These are phyloP conservation scores for Selaginella moellendorffii DNA, from an alignment of 75 land plant genomes.

Conservation along the genomic window DNA sequence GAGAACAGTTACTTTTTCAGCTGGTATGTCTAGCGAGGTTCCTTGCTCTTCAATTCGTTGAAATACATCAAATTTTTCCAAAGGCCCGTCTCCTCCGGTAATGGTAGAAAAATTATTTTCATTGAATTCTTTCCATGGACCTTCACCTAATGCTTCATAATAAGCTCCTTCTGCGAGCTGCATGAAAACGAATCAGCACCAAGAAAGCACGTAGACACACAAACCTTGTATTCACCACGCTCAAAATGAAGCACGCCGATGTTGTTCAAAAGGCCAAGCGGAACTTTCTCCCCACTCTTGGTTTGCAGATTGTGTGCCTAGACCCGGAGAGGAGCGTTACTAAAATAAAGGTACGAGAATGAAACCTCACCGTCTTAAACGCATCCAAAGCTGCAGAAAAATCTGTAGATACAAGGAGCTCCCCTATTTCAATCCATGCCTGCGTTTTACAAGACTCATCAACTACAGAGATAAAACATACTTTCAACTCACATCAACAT, in stretches of 20 bases:
- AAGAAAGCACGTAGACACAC: constrained; percentile 22
- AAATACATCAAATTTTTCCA: constrained; percentile 45
- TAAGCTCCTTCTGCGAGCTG: constrained; percentile 50
- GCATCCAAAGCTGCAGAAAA: constrained; percentile 66
- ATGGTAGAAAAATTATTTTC: constrained; percentile 21
- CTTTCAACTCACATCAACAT: constrained; percentile 53
- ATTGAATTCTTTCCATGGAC: constrained; percentile 43
- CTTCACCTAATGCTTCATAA: constrained; percentile 78
- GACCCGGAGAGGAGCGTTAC: background rate
- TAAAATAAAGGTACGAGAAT: background rate
- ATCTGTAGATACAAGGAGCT: constrained; percentile 59
- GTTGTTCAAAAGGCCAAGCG: constrained; percentile 71
- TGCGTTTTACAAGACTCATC: constrained; percentile 12
- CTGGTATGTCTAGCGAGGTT: constrained; percentile 45
- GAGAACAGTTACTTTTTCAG: constrained; percentile 70
- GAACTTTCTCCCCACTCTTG: constrained; percentile 42
- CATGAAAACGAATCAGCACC: constrained; percentile 24
- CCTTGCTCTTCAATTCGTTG: constrained; percentile 61
- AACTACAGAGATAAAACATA: background rate
- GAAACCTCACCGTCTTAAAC: constrained; percentile 47
- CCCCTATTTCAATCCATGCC: constrained; percentile 91
- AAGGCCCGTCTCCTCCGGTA: constrained; percentile 20
- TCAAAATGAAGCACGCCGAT: constrained; percentile 94
- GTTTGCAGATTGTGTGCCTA: constrained; percentile 56
- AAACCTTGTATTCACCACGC: constrained; percentile 71